Evolutionary conservation across 2,329 filamentous ascomycete genomes (phyloP).

Genomic region (Neonectria faginata): DNA sequence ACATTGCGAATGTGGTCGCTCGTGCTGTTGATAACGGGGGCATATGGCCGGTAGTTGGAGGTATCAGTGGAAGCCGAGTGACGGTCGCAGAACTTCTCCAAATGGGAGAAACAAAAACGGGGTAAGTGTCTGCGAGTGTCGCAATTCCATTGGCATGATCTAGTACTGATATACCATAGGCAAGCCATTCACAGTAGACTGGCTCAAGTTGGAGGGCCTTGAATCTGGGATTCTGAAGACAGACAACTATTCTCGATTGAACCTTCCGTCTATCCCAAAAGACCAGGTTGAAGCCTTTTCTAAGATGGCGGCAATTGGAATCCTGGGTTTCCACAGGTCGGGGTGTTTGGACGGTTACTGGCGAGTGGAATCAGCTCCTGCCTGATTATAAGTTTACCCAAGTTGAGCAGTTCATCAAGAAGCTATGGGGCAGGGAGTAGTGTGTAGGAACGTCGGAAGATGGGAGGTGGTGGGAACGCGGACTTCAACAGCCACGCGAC

Average conservation of each 20-base stretch:
- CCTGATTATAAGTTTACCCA: slow-evolving; percentile 57
- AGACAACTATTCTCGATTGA: slow-evolving; percentile 37
- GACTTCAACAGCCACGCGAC: neutral
- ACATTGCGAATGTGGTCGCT: slow-evolving; percentile 55
- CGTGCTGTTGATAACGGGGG: slow-evolving; percentile 57
- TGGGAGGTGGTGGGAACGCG: neutral
- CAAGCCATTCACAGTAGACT: slow-evolving; percentile 30
- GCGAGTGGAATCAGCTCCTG: slow-evolving; percentile 59
- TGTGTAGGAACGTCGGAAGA: too few species aligned
- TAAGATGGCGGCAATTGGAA: slow-evolving; percentile 48
- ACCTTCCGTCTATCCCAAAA: slow-evolving; percentile 34
- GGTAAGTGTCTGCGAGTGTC: slow-evolving; percentile 45
- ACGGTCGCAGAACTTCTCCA: slow-evolving; percentile 51
- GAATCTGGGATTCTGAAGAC: slow-evolving; percentile 34
- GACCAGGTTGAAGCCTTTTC: slow-evolving; percentile 39
- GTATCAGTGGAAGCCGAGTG: slow-evolving; percentile 54
- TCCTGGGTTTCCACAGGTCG: slow-evolving; percentile 50
- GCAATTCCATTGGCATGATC: slow-evolving; percentile 34
- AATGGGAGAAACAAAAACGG: slow-evolving; percentile 53
- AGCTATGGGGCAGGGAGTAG: slow-evolving; percentile 30
- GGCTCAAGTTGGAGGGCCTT: slow-evolving; percentile 34
- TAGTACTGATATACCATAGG: slow-evolving; percentile 17
- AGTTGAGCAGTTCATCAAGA: slow-evolving; percentile 55
- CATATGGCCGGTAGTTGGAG: slow-evolving; percentile 55
- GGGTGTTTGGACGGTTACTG: slow-evolving; percentile 54